Evolutionary conservation across 148 eudicot genomes (phyloP).

Genomic region (Silene latifolia): DNA sequence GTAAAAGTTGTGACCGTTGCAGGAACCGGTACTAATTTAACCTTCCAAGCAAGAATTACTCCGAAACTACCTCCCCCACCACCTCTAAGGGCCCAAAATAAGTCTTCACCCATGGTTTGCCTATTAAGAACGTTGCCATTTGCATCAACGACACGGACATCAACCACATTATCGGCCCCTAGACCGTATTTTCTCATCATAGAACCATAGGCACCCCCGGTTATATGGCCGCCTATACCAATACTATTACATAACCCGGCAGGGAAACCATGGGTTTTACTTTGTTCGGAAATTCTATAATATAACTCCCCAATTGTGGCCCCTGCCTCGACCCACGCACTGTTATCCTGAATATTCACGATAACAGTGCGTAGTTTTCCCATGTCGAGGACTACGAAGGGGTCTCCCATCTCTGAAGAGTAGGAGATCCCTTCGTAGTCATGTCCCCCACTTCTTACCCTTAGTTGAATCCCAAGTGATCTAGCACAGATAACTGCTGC

Average conservation of each 20-base stretch:
- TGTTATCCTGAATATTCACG: conserved; percentile 29
- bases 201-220: conserved; percentile 47
- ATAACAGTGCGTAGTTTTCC: conserved; percentile 27
- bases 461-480: conserved; percentile 25
- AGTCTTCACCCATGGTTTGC: conserved; percentile 44
- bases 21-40: conserved; percentile 43
- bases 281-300: conserved; percentile 33
- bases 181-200: conserved; percentile 47
- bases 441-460: conserved; percentile 48
- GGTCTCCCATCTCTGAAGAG: conserved; percentile 28
- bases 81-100: conserved; percentile 53
- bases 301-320: conserved; percentile 40
- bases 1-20: conserved; percentile 35
- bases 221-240: conserved; percentile 11
- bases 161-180: conserved; percentile 44
- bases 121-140: conserved; percentile 33
- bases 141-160: conserved; percentile 35
- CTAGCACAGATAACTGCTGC: conserved; percentile 33
- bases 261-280: conserved; percentile 32
- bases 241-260: conserved; percentile 34
- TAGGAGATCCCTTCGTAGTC: conserved; percentile 49
- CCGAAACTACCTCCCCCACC: conserved; percentile 50
- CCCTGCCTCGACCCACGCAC: conserved; percentile 45
- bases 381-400: conserved; percentile 41
- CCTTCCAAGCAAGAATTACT: conserved; percentile 46